phyloP scores from a whole-genome alignment of 2,329 filamentous ascomycete species.

The Botrytis byssoidea region DNA sequence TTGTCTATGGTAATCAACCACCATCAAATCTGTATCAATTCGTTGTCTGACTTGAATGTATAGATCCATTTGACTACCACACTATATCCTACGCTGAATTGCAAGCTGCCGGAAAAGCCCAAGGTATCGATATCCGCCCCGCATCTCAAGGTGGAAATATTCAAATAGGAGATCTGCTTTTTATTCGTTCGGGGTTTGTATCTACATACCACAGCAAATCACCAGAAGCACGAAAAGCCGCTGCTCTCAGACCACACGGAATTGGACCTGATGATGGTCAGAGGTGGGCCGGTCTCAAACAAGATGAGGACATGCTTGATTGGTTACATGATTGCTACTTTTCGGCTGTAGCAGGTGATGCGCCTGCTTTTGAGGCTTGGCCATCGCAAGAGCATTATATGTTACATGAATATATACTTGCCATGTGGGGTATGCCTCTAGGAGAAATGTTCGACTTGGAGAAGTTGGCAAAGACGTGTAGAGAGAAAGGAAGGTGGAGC shows the following conservation, averaged over 20 bases:
- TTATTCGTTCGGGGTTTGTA: conserved; percentile 51
- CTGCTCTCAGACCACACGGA: conserved; percentile 41
- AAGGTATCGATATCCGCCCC: conserved; percentile 38
- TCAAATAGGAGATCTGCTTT: conserved; percentile 52
- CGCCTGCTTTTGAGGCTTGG: conserved; percentile 44
- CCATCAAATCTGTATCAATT: background rate
- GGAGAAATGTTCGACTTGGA: conserved; percentile 40
- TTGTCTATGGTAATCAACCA: conserved; percentile 38
- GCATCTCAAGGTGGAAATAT: conserved; percentile 48
- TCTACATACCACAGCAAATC: conserved; percentile 40
- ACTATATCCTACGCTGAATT: conserved; percentile 34
- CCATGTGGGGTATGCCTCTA: conserved; percentile 39
- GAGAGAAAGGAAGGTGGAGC: conserved; percentile 36
- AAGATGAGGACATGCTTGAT: conserved; percentile 46
- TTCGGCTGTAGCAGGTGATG: conserved; percentile 46
- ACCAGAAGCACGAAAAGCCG: conserved; percentile 41
- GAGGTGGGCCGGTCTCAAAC: conserved; percentile 49
- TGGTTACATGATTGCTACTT: conserved; percentile 46
- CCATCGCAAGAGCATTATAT: conserved; percentile 33
- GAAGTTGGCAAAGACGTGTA: conserved; percentile 36
- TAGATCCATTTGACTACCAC: conserved; percentile 37
- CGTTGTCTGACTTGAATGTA: background rate
- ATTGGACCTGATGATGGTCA: conserved; percentile 40
- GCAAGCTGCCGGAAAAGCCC: conserved; percentile 33
- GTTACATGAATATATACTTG: conserved; percentile 39